These are phyloP conservation scores for Melanogaster broomeanus DNA, from an alignment of 768 basidiomycete species.

Conservation along the genomic window DNA sequence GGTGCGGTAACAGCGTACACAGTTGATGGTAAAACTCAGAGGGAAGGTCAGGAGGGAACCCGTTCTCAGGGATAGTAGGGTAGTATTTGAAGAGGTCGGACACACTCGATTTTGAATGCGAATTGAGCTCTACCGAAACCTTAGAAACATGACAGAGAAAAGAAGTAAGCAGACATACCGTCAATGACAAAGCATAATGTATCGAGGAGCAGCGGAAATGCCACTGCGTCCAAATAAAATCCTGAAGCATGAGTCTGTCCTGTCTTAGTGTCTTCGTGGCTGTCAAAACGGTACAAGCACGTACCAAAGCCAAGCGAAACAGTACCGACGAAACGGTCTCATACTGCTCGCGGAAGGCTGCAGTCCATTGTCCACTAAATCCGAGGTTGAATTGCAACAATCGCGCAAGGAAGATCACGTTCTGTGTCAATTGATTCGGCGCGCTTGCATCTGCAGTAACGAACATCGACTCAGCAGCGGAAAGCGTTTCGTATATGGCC, in stretches of 20 bases:
- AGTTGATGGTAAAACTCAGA: constrained; percentile 58
- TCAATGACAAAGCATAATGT: constrained; percentile 74
- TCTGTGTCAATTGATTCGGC: constrained; percentile 36
- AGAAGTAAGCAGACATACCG: constrained; percentile 43
- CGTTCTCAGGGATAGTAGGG: constrained; percentile 49
- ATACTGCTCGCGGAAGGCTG: constrained; percentile 47
- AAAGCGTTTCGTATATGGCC: constrained; percentile 49
- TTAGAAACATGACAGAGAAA: neutral
- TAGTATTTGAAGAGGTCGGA: constrained; percentile 67
- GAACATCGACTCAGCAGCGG: constrained; percentile 39
- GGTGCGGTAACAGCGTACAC: constrained; percentile 55
- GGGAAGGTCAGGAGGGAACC: constrained; percentile 58
- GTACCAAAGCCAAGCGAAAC: constrained; percentile 53
- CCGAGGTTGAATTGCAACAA: constrained; percentile 74
- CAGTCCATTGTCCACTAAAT: constrained; percentile 60
- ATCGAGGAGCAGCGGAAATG: constrained; percentile 70
- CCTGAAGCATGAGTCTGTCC: constrained; percentile 57
- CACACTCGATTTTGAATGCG: constrained; percentile 52
- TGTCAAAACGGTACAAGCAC: constrained; percentile 26
- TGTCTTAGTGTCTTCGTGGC: neutral
- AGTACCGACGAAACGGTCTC: constrained; percentile 43
- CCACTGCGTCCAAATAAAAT: constrained; percentile 51
- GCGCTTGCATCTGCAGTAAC: constrained; percentile 19
- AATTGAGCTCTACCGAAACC: constrained; percentile 55
- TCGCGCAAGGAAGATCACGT: constrained; percentile 59